A percentile compares a stretch with the other conserved stretches of the same genome.
These are phyloP conservation scores for Platanus orientalis DNA, from an alignment of 164 flowering plant genomes.

Conservation along the genomic window DNA sequence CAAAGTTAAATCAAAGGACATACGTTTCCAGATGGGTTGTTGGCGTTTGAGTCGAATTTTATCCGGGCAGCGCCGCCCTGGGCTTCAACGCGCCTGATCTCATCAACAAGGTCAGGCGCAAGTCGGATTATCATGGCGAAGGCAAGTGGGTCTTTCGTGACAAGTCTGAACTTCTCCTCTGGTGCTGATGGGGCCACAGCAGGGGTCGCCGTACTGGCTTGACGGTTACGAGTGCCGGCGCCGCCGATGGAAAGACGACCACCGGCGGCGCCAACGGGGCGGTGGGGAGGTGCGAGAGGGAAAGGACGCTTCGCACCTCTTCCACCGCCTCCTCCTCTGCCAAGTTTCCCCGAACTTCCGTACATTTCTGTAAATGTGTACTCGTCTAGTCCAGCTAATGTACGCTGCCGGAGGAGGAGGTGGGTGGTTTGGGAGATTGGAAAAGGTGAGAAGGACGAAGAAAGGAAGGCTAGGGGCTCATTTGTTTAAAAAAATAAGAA, in stretches of 20 bases:
- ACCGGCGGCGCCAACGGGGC: conserved; percentile 27
- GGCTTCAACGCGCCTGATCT: conserved; percentile 79
- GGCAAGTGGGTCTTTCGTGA: conserved; percentile 49
- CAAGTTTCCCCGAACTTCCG: conserved; percentile 62
- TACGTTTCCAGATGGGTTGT: conserved; percentile 63
- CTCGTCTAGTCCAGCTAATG: background rate
- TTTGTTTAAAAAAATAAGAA: too few species aligned
- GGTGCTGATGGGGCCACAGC: conserved; percentile 17
- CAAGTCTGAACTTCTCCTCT: conserved; percentile 73
- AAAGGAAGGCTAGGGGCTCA: too few species aligned
- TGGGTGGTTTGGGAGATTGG: background rate
- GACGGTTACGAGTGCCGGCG: conserved; percentile 27
- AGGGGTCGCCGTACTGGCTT: conserved; percentile 9
- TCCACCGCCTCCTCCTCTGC: conserved; percentile 49
- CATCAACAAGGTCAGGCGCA: conserved; percentile 81
- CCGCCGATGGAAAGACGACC: conserved; percentile 38
- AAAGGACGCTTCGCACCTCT: conserved; percentile 34
- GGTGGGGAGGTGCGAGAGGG: conserved; percentile 47
- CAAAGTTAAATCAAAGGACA: conserved; percentile 20
- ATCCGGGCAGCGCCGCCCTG: conserved; percentile 69
- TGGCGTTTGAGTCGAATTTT: conserved; percentile 65
- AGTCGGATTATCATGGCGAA: conserved; percentile 76
- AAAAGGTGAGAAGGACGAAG: background rate
- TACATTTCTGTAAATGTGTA: conserved; percentile 33
- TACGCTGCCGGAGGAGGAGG: background rate